These are phyloP conservation scores for Ogataea sp. DNA, from an alignment of 805 yeast genomes.

Conservation along the genomic window DNA sequence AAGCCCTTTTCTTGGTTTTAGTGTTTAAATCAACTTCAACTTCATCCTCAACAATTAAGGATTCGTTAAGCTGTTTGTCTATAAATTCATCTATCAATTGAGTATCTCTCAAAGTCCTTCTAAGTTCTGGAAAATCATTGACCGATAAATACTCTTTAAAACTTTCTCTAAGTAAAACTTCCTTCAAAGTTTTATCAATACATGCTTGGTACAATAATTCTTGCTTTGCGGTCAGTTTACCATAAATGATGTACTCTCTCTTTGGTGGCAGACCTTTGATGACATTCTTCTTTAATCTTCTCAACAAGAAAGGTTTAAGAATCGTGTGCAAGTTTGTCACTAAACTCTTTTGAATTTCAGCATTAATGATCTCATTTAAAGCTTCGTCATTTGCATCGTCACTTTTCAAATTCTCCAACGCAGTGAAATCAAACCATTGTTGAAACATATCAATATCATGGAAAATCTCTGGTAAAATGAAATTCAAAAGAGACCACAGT, in stretches of 20 bases:
- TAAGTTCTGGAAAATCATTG: conserved; percentile 21
- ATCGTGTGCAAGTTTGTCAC: conserved; percentile 79
- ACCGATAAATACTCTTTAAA: conserved; percentile 43
- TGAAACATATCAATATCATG: conserved; percentile 85
- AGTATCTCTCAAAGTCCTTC: conserved; percentile 9
- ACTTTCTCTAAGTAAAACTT: conserved; percentile 35
- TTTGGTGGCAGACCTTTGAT: conserved; percentile 72
- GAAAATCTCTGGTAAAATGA: conserved; percentile 87
- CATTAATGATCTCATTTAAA: conserved; percentile 44
- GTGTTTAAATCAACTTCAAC: conserved; percentile 1
- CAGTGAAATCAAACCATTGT: conserved; percentile 87
- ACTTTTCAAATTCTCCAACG: conserved; percentile 33
- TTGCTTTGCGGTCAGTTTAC: conserved; percentile 59
- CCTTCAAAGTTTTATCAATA: conserved; percentile 28
- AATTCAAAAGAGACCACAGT: conserved; percentile 86
- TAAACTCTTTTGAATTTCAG: conserved; percentile 50
- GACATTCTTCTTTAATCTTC: conserved; percentile 75
- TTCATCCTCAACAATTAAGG: neutral
- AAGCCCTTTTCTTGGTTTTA: neutral
- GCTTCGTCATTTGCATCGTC: conserved; percentile 28
- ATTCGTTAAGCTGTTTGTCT: conserved; percentile 11
- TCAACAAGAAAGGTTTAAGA: conserved; percentile 75
- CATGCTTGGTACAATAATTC: conserved; percentile 44
- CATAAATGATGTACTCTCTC: conserved; percentile 78
- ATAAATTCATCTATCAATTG: conserved; percentile 35